Percentiles rank a stretch among this genome's conserved stretches.
Conservation (phyloP, 371 early-diverging fungal genomes). For the Mucor racemosus region DNA sequence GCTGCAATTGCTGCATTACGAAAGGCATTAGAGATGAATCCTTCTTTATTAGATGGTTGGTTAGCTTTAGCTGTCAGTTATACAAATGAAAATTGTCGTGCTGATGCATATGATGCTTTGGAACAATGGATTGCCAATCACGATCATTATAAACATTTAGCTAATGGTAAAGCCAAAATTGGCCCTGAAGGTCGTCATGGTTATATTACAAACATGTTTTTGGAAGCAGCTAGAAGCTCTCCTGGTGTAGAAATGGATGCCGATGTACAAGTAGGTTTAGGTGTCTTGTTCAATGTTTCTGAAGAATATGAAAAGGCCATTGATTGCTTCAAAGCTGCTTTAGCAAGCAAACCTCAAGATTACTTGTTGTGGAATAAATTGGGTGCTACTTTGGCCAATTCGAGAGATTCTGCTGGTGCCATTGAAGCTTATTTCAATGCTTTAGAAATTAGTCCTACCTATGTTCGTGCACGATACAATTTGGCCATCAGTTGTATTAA, state of each 20-base stretch:
- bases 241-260: slow-evolving; percentile 78
- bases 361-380: slow-evolving; percentile 93
- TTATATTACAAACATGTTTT: slow-evolving; percentile 68
- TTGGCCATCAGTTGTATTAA: slow-evolving; percentile 90
- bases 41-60: slow-evolving; percentile 72
- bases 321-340: slow-evolving; percentile 93
- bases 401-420: slow-evolving; percentile 72
- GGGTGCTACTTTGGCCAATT: slow-evolving; percentile 93
- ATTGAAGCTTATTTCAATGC: slow-evolving; percentile 91
- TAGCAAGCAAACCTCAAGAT: slow-evolving; percentile 81
- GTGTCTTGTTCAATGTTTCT: slow-evolving; percentile 86
- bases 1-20: slow-evolving; percentile 87
- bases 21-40: slow-evolving; percentile 72
- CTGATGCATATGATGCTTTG: slow-evolving; percentile 83
- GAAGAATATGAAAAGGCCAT: slow-evolving; percentile 89
- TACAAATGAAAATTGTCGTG: slow-evolving; percentile 82
- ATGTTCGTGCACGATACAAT: slow-evolving; percentile 93
- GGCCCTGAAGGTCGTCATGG: slow-evolving; percentile 53
- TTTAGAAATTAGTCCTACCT: slow-evolving; percentile 87
- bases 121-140: slow-evolving; percentile 83
- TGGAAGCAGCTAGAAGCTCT: slow-evolving; percentile 72
- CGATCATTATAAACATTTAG: slow-evolving; percentile 57
- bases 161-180: slow-evolving; percentile 4
- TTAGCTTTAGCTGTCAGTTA: slow-evolving; percentile 87
- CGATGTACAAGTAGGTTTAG: slow-evolving; percentile 89